Evolutionary conservation across 2,329 filamentous ascomycete genomes (phyloP).

Genomic region (Fusarium oligoseptatum): DNA sequence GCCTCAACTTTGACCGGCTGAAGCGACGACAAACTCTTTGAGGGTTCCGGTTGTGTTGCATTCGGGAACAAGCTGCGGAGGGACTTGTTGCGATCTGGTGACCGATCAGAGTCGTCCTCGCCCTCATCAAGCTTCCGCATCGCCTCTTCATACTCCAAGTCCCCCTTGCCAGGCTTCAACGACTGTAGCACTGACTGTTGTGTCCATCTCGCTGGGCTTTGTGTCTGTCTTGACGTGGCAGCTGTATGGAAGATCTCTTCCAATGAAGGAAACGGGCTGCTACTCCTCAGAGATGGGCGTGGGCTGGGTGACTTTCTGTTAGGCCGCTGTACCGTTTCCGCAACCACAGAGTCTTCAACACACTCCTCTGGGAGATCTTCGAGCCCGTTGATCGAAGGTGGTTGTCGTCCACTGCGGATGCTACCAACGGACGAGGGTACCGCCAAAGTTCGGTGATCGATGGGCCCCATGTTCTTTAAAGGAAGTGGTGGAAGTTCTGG

Average conservation of each 20-base stretch:
- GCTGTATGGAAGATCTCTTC: conserved; percentile 59
- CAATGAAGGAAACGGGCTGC: conserved; percentile 52
- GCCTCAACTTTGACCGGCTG: conserved; percentile 17
- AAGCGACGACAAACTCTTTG: conserved; percentile 2
- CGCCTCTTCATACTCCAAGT: conserved; percentile 59
- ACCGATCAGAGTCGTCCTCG: conserved; percentile 46
- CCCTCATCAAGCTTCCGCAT: conserved; percentile 59
- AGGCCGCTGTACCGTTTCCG: conserved; percentile 37
- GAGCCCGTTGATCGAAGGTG: conserved; percentile 57
- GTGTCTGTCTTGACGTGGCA: conserved; percentile 52
- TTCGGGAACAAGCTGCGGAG: conserved; percentile 50
- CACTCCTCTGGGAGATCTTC: conserved; percentile 45
- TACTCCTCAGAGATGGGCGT: conserved; percentile 45
- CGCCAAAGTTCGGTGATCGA: conserved; percentile 19
- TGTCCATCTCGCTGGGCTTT: conserved; percentile 50
- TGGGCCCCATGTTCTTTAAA: conserved; percentile 10
- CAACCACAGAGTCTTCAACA: conserved; percentile 39
- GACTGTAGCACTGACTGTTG: conserved; percentile 44
- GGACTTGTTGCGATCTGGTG: conserved; percentile 43
- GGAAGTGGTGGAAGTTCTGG: conserved; percentile 23
- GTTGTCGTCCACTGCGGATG: conserved; percentile 63
- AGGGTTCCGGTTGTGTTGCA: conserved; percentile 48
- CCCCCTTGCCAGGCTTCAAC: conserved; percentile 43
- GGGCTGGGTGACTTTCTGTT: conserved; percentile 29
- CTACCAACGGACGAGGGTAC: conserved; percentile 52